These are phyloP conservation scores for Saccharomycopsis sp. DNA, from an alignment of 805 yeast genomes.

Conservation along the genomic window DNA sequence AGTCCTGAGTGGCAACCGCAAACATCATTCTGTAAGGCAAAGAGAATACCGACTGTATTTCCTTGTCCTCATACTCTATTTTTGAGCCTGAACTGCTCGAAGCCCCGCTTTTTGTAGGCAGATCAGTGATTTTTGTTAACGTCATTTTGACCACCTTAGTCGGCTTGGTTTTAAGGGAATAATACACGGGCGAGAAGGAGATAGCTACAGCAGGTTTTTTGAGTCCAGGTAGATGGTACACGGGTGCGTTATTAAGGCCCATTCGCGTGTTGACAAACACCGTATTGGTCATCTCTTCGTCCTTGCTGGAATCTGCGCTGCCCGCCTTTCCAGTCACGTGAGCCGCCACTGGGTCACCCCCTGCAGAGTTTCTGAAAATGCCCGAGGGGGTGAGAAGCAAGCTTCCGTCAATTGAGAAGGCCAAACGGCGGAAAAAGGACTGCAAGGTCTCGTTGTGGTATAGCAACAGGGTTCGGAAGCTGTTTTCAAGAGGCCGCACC, in stretches of 20 bases:
- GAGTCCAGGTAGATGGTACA: conserved; percentile 72
- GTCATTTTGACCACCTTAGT: conserved; percentile 2
- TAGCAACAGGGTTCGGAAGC: conserved; percentile 32
- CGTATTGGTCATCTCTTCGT: conserved; percentile 48
- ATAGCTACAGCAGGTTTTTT: conserved; percentile 80
- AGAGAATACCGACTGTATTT: conserved; percentile 33
- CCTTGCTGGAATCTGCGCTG: conserved; percentile 26
- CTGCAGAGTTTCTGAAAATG: conserved; percentile 34
- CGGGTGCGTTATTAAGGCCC: conserved; percentile 62
- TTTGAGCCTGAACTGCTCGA: background rate
- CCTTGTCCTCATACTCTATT: background rate
- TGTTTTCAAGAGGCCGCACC: conserved; percentile 33
- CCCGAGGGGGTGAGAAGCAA: conserved; percentile 77
- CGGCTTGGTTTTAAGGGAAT: conserved; percentile 30
- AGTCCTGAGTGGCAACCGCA: conserved; percentile 90
- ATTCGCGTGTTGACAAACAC: conserved; percentile 74
- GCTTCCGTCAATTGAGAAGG: conserved; percentile 87
- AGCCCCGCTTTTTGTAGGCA: background rate
- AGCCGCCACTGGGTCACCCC: conserved; percentile 13
- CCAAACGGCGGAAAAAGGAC: conserved; percentile 80
- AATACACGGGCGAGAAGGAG: conserved; percentile 65
- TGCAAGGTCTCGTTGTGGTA: conserved; percentile 85
- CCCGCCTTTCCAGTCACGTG: conserved; percentile 12
- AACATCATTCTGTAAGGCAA: conserved; percentile 77
- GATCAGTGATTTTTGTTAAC: background rate